Percentiles rank a stretch among this genome's conserved stretches.
Evolutionary conservation across 1,284 basidiomycete genomes (phyloP).

Genomic region (Trichosporon faecale): DNA sequence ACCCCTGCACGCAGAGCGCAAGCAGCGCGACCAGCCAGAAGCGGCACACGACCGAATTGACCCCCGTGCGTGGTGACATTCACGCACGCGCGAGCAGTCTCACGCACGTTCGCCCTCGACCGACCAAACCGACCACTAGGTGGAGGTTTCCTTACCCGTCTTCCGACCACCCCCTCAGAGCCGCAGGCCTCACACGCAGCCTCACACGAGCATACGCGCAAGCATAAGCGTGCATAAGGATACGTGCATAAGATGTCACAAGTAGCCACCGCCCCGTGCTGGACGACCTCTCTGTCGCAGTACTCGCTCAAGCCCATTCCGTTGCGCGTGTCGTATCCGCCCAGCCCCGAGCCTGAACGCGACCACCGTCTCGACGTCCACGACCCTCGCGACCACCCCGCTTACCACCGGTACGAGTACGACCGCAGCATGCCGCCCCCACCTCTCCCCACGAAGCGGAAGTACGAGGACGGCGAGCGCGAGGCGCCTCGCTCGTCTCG

Average conservation of each 20-base stretch:
- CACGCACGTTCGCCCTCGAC: slow-evolving; percentile 8
- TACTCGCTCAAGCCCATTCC: background rate
- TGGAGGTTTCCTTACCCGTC: background rate
- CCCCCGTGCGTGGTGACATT: slow-evolving; percentile 8
- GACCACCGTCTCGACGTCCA: too few species aligned
- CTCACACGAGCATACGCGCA: slow-evolving; percentile 8
- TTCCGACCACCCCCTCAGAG: background rate
- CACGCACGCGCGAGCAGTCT: background rate
- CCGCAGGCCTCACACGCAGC: background rate
- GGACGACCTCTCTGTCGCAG: background rate
- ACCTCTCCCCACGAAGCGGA: slow-evolving; percentile 29
- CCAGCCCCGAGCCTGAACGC: background rate
- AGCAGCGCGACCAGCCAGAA: background rate
- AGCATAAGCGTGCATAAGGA: background rate
- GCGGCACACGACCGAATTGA: slow-evolving; percentile 10
- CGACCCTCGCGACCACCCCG: background rate
- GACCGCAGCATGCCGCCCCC: slow-evolving; percentile 27
- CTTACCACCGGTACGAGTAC: background rate
- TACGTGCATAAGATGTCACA: background rate
- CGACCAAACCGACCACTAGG: background rate
- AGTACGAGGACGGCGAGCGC: slow-evolving; percentile 16
- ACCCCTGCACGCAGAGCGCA: background rate
- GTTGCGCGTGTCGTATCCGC: background rate
- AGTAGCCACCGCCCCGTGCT: slow-evolving; percentile 6
- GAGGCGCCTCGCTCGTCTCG: background rate